Percentiles rank a stretch among this genome's conserved stretches.
Evolutionary conservation across 805 yeast genomes (phyloP).

Genomic region (Ogataea sp.): DNA sequence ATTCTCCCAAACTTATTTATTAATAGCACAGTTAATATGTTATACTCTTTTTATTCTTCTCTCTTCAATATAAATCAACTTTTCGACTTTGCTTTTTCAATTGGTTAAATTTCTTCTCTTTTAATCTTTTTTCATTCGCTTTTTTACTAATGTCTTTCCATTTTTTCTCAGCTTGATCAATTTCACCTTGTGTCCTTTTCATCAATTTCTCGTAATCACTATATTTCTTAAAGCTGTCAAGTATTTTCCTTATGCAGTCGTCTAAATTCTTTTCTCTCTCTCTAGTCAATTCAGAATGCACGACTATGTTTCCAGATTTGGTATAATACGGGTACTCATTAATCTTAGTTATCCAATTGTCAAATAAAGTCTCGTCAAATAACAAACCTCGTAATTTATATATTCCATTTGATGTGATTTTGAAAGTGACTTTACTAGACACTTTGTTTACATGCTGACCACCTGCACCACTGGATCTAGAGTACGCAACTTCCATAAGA

Average conservation of each 20-base stretch:
- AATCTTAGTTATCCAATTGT: slow-evolving; percentile 18
- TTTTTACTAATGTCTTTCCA: slow-evolving; percentile 2
- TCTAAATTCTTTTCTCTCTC: slow-evolving; percentile 35
- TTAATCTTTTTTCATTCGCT: not conserved
- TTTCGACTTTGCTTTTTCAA: slow-evolving; percentile 1
- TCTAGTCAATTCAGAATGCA: slow-evolving; percentile 23
- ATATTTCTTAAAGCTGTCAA: slow-evolving; percentile 30
- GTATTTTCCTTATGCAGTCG: slow-evolving; percentile 38
- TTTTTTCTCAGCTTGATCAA: not conserved
- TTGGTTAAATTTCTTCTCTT: not conserved
- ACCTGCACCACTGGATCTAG: slow-evolving; percentile 51
- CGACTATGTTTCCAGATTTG: slow-evolving; percentile 20
- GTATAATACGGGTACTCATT: not conserved
- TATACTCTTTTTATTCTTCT: too few species aligned
- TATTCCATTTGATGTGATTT: slow-evolving; percentile 26
- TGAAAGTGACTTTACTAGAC: slow-evolving; percentile 34
- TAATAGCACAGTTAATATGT: too few species aligned
- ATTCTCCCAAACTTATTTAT: too few species aligned
- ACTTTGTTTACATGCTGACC: slow-evolving; percentile 58
- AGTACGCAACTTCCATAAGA: slow-evolving; percentile 29
- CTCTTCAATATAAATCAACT: too few species aligned
- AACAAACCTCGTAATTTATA: slow-evolving; percentile 32
- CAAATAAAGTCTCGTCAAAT: slow-evolving; percentile 31
- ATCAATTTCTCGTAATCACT: not conserved
- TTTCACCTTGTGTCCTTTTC: not conserved